Evolutionary conservation across 2,329 filamentous ascomycete species (phyloP), one percentile per base, ranked within the genome.

Genomic region (Aspergillus neoniger): DNA sequence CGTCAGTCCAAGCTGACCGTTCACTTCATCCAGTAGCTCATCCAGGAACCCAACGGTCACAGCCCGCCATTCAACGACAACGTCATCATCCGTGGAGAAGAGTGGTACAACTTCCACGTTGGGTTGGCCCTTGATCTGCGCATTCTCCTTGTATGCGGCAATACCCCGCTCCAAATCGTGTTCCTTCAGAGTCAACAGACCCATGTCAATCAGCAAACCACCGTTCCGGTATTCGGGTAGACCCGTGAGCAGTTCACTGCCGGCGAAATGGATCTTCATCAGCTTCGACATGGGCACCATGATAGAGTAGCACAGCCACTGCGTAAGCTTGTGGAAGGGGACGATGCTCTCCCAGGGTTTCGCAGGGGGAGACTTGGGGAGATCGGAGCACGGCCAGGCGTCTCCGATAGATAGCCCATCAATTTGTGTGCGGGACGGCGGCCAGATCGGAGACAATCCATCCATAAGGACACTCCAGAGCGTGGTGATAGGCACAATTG

Each of bases 141-240:
- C 90, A 75, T 95, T 90, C 38, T 88, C 83, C 60, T 83, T 83
- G 67, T 89, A 92, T 56, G 85, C 85, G 57, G 86, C 82, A 21
- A 96, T 76, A 2, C 92, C 92, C 25, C 90, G 86, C 69, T 90
- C 83, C 60, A 82, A 77, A 63, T 94, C 91, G 3, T 84, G 81
- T 2, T 83, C 77, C 73, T 94, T 95, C 44, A 97, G 79, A 0
- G 85, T 91, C 61, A 96, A 75, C 3, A 96, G 85, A 2, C 92
- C 92, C 32, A 92, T 88, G 71, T 97, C 86, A 63, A 97, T 88
- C 63, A 97, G 88, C 3, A 97, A 82, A 12, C 93, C 93, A 47
- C 93, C 93, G 69, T 97, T 97, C 60, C 93, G 87, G 74, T 97
- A 97, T 74, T 97, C 93, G 0, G 93, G 92, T 3, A 97, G 81